Evolutionary conservation across 1,284 basidiomycete species (phyloP), one percentile per base, ranked within the genome.

Genomic region (Ustilago loliicola): DNA sequence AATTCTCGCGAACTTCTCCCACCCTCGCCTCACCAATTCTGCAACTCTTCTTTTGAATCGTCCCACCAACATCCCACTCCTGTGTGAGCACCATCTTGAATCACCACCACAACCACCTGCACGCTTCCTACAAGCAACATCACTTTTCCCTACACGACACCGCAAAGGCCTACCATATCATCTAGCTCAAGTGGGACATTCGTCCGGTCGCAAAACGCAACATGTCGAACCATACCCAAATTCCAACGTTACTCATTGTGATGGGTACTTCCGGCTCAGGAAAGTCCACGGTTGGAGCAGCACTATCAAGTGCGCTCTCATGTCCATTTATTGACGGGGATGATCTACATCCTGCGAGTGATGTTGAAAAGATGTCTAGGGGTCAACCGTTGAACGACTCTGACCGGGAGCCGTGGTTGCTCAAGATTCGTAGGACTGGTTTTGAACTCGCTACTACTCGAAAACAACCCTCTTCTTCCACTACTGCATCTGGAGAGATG

Each of bases 321-420:
- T 81, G 94, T 66, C 91, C 94, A 0, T 96, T 94, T 87, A 88
- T 95, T 72, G 96, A 98, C 83, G 96, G 93, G 42, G 96, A 98
- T 86, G 92, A 93, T 71, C 89, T 98, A 40, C 96, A 98, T 85
- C 93, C 95, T 0, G 83, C 88, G 15, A 86, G 89, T 7, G 97
- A 97, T 86, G 90, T 97, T 52, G 92, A 90, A 34, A 98, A 98
- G 89, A 98, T 98, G 95, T 89, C 91, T 1, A 82, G 87, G 0
- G 94, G 94, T 0, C 88, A 89, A n/a, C 92, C 95, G 0, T 88
- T 98, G 66, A 91, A 89, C 1, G 95, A 98, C 83, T 89, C 30
- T 0, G 87, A 98, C 85, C 91, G 95, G 23, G 89, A 91, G 70
- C 95, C 95, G 0, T 98, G 96, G 95, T 89, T 98, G 8, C 89